Percentiles rank a stretch among this genome's conserved stretches.
These are phyloP conservation scores for Rubia occidens DNA, from an alignment of 305 asterid species.

Conservation along the genomic window DNA sequence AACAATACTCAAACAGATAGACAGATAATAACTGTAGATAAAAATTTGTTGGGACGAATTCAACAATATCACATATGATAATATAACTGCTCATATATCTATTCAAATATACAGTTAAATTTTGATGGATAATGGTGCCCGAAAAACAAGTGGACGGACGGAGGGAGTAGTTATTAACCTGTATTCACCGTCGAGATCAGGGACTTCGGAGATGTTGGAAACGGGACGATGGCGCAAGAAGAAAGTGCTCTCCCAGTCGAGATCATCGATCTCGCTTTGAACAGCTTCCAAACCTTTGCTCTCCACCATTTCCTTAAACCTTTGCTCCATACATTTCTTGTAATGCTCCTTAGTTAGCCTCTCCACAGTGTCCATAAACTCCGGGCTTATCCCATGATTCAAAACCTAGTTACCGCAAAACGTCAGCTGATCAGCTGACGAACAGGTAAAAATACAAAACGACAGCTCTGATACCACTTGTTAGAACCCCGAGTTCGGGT, in stretches of 20 bases:
- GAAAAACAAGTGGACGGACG: too few relatives aligned
- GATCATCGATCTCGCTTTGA: conserved; percentile 52
- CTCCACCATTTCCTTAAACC: conserved; percentile 74
- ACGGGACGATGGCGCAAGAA: conserved; percentile 68
- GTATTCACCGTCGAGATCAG: conserved; percentile 71
- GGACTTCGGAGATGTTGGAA: conserved; percentile 62
- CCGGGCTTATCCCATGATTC: conserved; percentile 67
- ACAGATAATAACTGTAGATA: too few relatives aligned
- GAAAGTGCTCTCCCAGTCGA: conserved; percentile 95
- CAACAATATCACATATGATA: too few relatives aligned
- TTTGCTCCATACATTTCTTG: conserved; percentile 59
- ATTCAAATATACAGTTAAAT: too few relatives aligned
- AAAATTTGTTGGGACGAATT: too few relatives aligned
- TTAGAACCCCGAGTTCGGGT: neutral
- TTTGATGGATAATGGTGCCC: too few relatives aligned
- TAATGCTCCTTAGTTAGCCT: conserved; percentile 70
- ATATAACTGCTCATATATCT: too few relatives aligned
- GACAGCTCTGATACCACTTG: neutral
- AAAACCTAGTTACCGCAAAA: conserved; percentile 28
- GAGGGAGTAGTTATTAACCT: conserved; percentile 26
- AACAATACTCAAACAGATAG: too few relatives aligned
- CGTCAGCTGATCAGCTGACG: neutral
- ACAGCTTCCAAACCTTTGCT: conserved; percentile 65
- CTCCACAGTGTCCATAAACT: conserved; percentile 78
- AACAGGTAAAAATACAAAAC: neutral